A percentile compares a stretch with the other conserved stretches of the same genome.
These are phyloP conservation scores for Eragrostis curvula DNA, from an alignment of 176 grass and related monocot genomes.

Conservation along the genomic window DNA sequence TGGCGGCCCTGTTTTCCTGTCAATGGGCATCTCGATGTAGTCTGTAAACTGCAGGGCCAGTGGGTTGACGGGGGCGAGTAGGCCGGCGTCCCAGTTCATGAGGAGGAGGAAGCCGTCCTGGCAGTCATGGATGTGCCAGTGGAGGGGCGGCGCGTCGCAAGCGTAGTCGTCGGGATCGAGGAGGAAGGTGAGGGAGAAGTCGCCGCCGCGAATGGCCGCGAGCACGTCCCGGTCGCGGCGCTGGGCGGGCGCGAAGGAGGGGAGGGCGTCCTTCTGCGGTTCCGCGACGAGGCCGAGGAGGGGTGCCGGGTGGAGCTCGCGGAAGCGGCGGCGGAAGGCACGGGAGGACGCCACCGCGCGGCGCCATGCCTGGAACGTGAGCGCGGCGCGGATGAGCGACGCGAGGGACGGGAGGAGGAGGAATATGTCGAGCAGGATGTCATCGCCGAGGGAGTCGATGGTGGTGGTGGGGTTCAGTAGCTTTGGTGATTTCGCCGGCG, in stretches of 20 bases:
- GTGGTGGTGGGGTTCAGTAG: too few relatives aligned
- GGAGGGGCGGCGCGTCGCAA: too few relatives aligned
- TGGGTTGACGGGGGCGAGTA: too few relatives aligned
- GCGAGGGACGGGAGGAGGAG: conserved; percentile 20
- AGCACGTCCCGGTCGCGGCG: not conserved
- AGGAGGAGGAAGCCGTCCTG: conserved; percentile 8
- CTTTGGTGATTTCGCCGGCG: too few relatives aligned
- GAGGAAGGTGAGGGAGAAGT: conserved; percentile 31
- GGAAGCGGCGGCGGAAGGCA: conserved; percentile 20
- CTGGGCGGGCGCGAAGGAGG: not conserved
- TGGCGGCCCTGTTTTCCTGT: too few relatives aligned
- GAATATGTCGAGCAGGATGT: too few relatives aligned
- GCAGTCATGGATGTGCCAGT: conserved; percentile 3
- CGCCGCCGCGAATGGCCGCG: conserved; percentile 13
- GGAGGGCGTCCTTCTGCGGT: too few relatives aligned
- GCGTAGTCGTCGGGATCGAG: not conserved
- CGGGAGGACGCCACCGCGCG: conserved; percentile 26
- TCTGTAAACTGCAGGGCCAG: too few relatives aligned
- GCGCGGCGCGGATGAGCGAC: conserved; percentile 36
- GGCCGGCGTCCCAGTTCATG: not conserved
- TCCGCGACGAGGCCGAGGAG: conserved; percentile 32
- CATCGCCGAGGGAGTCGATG: too few relatives aligned
- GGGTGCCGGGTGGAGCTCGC: conserved; percentile 6
- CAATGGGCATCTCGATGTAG: too few relatives aligned
- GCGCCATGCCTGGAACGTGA: conserved; percentile 24